Base-by-base conservation (phyloP, 2,329 filamentous ascomycete genomes). In the Fonsecaea nubica region DNA sequence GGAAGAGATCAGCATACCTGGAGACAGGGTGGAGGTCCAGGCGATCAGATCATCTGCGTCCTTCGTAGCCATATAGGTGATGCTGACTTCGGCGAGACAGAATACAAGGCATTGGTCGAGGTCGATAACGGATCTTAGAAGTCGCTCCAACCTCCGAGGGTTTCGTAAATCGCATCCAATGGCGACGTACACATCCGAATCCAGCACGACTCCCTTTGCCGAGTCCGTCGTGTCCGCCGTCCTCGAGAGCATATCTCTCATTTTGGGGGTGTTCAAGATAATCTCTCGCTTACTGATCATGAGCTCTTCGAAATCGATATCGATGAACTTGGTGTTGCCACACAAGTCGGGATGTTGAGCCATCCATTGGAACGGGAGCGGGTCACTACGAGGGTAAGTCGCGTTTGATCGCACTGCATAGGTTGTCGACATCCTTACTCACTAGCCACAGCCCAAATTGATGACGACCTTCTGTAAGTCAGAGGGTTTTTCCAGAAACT, bases 1-100 rank as follows among this genome's bases (percentile, higher is more conserved):
- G 48, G 21, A 10, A n/a, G 12, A 38, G 5, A 35, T 50, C 38
- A 33, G 70, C 81, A 74, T 79, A 92, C 91, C 87, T 77, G 90
- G 82, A 12, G 87, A 85, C 58, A 96, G 81, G 10, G 80, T 86
- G 62, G 87, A 87, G n/a, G 91, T 89, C 92, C 92, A 97, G 58
- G 83, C 76, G 35, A 97, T 89, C 8, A 97, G 82, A 15, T 85
- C 82, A 80, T 97, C 89, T 5, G 92, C 89, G 48, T 87, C 88
- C 25, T 85, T 77, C 2, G 87, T 86, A 63, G 92, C 88, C 92
- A 97, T 96, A 74, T 96, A 96, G 0, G 92, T 95, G 48, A 96
- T 87, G 3, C 93, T 96, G 13, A 97, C 93, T 78, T 98, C 94
- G 0, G 93, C 93, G 32, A 93, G 85, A 73, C 95, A 96, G 30